These are phyloP conservation scores for Psidium friedrichsthalianum DNA, from an alignment of 345 rosid species.

Conservation along the genomic window DNA sequence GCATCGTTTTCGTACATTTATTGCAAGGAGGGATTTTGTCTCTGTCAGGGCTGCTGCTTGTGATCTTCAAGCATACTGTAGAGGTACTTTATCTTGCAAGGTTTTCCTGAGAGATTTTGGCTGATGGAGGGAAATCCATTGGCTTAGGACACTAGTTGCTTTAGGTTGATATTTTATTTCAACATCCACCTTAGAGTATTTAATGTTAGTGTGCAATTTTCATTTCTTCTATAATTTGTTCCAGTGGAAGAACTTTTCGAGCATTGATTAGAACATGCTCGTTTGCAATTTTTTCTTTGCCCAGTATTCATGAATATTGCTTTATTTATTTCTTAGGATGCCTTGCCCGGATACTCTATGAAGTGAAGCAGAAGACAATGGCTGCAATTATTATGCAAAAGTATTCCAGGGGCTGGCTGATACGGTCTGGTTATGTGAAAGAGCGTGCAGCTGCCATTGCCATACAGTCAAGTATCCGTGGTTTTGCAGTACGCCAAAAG, in stretches of 20 bases:
- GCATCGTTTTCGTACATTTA: constrained; percentile 46
- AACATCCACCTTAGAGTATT: background rate
- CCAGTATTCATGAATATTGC: background rate
- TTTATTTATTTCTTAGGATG: constrained; percentile 44
- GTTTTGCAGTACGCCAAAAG: constrained; percentile 46
- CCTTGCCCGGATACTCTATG: constrained; percentile 51
- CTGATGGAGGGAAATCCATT: background rate
- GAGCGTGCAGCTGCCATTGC: constrained; percentile 37
- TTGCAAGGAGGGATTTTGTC: constrained; percentile 42
- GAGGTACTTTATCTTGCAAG: constrained; percentile 39
- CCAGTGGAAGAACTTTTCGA: background rate
- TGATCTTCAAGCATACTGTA: constrained; percentile 71
- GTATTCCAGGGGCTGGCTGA: constrained; percentile 50
- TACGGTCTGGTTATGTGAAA: constrained; percentile 36
- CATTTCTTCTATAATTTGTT: background rate
- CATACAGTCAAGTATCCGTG: constrained; percentile 62
- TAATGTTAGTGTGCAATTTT: background rate
- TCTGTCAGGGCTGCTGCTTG: constrained; percentile 45
- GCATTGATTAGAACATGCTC: background rate
- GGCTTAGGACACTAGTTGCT: background rate
- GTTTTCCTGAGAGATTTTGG: background rate
- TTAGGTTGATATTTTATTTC: background rate
- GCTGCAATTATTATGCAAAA: constrained; percentile 71
- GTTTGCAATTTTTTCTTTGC: background rate
- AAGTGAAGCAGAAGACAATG: constrained; percentile 45